Evolutionary conservation across 2,329 filamentous ascomycete species (phyloP), one percentile per base, ranked within the genome.

Genomic region (Claviceps arundinis): DNA sequence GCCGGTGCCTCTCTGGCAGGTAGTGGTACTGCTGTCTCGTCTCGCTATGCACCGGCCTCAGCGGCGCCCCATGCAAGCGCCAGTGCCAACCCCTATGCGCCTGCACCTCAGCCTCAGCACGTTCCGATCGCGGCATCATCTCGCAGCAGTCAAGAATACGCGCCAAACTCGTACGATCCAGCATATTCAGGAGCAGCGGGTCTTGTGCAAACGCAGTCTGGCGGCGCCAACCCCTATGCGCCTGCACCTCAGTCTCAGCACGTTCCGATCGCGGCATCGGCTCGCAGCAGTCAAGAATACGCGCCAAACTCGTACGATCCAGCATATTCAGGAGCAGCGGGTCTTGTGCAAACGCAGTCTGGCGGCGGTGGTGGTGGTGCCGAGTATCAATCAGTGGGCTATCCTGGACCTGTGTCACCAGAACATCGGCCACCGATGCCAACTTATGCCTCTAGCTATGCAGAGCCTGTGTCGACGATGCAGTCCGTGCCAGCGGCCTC

Each of bases 131-230:
- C 41, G 19, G 41, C 40, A 40, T 42, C 53, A 11, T 37, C 17
- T 24, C 37, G 17, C 37, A 48, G 17, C 42, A 47, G 17, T 24
- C 53, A 42, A 24, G 47, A 46, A 16, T 47, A 55, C 24, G 30
- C 59, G 7, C 57, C 61, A 5, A 64, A 58, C 49, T 60, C 68
- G 4, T 73, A 73, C 55, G 70, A 71, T 49, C 65, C 68, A 40
- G 56, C 51, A 9, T 61, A 63, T 24, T 52, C 57, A 3, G 60
- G 58, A 9, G 54, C 52, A 9, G 53, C 53, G n/a, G 48, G 42
- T 34, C 37, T 52, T 3, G 41, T 54, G n/a, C 54, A 54, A 41
- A 43, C 46, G 4, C 55, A 55, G 41, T 50, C 50, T 19, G 58
- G 55, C 22, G 53, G 54, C 34, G 42, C n/a, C n/a, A n/a, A n/a